phyloP scores from a whole-genome alignment of 1,284 basidiomycete genomes.

The Irpex sp. region DNA sequence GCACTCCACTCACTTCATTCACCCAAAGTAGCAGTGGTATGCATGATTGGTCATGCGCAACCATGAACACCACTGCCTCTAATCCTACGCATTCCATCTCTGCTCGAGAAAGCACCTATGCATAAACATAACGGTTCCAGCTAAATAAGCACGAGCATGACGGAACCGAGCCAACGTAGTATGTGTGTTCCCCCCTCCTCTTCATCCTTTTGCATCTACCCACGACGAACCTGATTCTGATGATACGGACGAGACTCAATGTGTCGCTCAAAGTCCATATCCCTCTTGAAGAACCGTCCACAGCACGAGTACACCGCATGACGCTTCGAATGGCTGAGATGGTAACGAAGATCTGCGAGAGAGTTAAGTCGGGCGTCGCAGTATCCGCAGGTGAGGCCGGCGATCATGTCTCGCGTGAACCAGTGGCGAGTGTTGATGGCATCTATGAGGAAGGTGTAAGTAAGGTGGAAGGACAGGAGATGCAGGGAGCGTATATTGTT shows the following conservation, averaged over 20 bases:
- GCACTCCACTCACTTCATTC: neutral
- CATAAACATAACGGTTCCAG: too few species aligned
- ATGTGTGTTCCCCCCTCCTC: neutral
- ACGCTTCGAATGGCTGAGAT: slow-evolving; percentile 28
- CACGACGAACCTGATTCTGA: neutral
- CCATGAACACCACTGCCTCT: neutral
- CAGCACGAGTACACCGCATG: slow-evolving; percentile 38
- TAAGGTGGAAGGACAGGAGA: neutral
- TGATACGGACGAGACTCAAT: neutral
- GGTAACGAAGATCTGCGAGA: slow-evolving; percentile 34
- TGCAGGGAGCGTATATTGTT: neutral
- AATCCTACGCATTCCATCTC: neutral
- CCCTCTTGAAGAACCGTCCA: slow-evolving; percentile 36
- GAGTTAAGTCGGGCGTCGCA: slow-evolving; percentile 32
- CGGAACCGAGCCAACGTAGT: neutral
- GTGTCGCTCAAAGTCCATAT: slow-evolving; percentile 32
- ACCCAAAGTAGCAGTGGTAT: neutral
- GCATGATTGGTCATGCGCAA: neutral
- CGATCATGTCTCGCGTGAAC: slow-evolving; percentile 34
- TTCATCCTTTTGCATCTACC: neutral
- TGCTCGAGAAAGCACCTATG: neutral
- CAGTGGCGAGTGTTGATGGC: neutral
- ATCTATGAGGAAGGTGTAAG: neutral
- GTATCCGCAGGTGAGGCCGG: slow-evolving; percentile 33
- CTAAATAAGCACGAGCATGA: neutral